Conservation (phyloP, 768 basidiomycete genomes). For the Psilocybe cyanescens region DNA sequence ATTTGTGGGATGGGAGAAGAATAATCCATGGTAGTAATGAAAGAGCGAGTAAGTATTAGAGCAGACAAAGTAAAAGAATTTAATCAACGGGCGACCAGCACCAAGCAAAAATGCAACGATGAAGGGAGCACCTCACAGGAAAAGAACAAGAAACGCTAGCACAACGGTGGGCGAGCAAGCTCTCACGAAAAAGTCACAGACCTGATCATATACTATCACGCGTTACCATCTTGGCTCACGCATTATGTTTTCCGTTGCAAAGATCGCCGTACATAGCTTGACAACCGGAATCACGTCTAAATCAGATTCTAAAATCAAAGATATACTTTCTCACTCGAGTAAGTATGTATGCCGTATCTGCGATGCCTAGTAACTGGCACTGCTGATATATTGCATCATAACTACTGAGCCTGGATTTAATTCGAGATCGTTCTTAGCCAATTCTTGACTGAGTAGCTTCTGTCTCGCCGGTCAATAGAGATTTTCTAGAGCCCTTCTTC, state of each 20-base stretch:
- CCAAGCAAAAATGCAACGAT: conserved; percentile 33
- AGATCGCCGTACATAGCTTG: conserved; percentile 17
- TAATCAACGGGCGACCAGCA: conserved; percentile 57
- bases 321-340: conserved; percentile 1
- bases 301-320: conserved; percentile 16
- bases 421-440: conserved; percentile 13
- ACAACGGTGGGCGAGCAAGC: conserved; percentile 17
- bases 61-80: conserved; percentile 19
- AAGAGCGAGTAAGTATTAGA: conserved; percentile 20
- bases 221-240: conserved; percentile 22
- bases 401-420: conserved; percentile 11
- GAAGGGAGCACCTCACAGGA: conserved; percentile 31
- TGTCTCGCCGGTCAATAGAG: conserved; percentile 1
- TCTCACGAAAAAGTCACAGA: conserved; percentile 21
- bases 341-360: not conserved
- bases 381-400: not conserved
- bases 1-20: conserved; percentile 64
- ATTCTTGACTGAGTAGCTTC: conserved; percentile 1
- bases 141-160: conserved; percentile 36
- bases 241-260: conserved; percentile 18
- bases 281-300: conserved; percentile 14
- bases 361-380: conserved; percentile 4
- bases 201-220: conserved; percentile 24
- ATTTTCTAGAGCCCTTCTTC: conserved; percentile 36
- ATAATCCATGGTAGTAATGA: conserved; percentile 43